A percentile compares a stretch with the other conserved stretches of the same genome.
Conservation (phyloP, 371 early-diverging fungal genomes). For the Mycotypha africana region DNA sequence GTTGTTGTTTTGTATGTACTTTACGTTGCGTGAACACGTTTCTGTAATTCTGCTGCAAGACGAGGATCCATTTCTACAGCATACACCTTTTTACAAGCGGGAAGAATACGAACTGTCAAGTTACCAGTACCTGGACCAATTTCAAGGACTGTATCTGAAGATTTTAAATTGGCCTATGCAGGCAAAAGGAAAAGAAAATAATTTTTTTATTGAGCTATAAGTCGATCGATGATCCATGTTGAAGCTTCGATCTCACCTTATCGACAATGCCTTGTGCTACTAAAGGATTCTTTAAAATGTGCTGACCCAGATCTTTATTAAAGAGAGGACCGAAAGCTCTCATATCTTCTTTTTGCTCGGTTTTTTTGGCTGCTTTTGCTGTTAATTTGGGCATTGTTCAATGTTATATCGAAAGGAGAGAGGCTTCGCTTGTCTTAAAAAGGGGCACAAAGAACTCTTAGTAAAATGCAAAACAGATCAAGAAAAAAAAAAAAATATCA, state of each 20-base stretch:
- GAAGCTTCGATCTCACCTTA: conserved; percentile 65
- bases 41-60: conserved; percentile 96
- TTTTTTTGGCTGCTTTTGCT: conserved; percentile 32
- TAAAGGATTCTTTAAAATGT: conserved; percentile 98
- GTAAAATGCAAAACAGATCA: background rate
- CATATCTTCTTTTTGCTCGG: conserved; percentile 15
- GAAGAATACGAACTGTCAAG: conserved; percentile 95
- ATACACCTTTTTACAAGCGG: conserved; percentile 89
- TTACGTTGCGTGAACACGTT: conserved; percentile 95
- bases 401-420: too few relatives aligned
- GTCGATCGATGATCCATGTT: background rate
- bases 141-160: conserved; percentile 97
- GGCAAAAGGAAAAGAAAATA: background rate
- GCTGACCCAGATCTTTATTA: conserved; percentile 99
- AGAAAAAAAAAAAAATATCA: background rate
- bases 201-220: background rate
- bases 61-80: conserved; percentile 98
- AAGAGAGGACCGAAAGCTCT: conserved; percentile 83
- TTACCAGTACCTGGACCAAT: conserved; percentile 99
- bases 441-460: too few relatives aligned
- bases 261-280: conserved; percentile 97
- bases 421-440: too few relatives aligned
- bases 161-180: conserved; percentile 76
- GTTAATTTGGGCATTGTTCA: conserved; percentile 42
- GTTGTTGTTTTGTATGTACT: conserved; percentile 7